Conservation (phyloP, 1,284 basidiomycete species). For the Kwoniella shivajii region DNA sequence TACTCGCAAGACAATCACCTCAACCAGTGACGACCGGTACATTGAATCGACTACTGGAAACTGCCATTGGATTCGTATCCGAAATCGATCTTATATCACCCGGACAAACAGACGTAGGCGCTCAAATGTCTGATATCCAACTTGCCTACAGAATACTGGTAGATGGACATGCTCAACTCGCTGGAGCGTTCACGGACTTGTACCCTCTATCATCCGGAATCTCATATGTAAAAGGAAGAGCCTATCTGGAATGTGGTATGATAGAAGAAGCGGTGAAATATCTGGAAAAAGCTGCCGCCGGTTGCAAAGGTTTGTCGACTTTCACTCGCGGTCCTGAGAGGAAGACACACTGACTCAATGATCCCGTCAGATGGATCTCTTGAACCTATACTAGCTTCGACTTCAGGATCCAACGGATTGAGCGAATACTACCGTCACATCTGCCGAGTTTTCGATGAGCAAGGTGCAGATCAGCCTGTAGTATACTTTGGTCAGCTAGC, state of each 20-base stretch:
- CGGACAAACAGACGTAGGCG: slow-evolving; percentile 31
- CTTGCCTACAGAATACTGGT: slow-evolving; percentile 70
- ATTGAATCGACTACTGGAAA: slow-evolving; percentile 65
- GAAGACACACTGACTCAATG: no score
- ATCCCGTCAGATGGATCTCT: slow-evolving; percentile 59
- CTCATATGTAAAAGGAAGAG: slow-evolving; percentile 69
- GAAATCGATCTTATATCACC: slow-evolving; percentile 17
- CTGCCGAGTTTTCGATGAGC: slow-evolving; percentile 69
- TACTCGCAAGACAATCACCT: slow-evolving; percentile 58
- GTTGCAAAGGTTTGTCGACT: slow-evolving; percentile 69
- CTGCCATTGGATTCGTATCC: slow-evolving; percentile 55
- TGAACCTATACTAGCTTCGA: slow-evolving; percentile 64
- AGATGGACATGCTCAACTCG: slow-evolving; percentile 66
- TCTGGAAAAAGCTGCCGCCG: slow-evolving; percentile 74
- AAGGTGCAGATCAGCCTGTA: slow-evolving; percentile 63
- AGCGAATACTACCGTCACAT: slow-evolving; percentile 77
- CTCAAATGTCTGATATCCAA: slow-evolving; percentile 60
- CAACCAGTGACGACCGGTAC: slow-evolving; percentile 58
- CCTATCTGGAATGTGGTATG: slow-evolving; percentile 69
- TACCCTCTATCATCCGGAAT: slow-evolving; percentile 74
- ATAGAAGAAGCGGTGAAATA: slow-evolving; percentile 71
- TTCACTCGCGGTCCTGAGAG: no score
- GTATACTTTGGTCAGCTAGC: slow-evolving; percentile 75
- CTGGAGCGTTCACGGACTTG: slow-evolving; percentile 68
- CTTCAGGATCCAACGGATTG: slow-evolving; percentile 62